These are phyloP conservation scores for Osmozyma mogii DNA, from an alignment of 805 yeast genomes.

Conservation along the genomic window DNA sequence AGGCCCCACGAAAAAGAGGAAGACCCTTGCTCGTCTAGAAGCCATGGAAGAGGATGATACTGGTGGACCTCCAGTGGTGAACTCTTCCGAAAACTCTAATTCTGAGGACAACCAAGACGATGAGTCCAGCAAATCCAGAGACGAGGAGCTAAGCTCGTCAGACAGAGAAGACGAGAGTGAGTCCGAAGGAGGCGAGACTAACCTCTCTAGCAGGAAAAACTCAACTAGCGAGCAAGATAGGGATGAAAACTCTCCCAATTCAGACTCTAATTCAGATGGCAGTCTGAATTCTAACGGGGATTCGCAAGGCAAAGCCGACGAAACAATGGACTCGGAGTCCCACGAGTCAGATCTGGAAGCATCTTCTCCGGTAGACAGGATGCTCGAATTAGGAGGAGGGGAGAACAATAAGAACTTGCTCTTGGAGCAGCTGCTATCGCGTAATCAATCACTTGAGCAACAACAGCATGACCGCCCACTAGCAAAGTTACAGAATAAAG, in stretches of 20 bases:
- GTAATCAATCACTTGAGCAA: slow-evolving; percentile 65
- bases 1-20: slow-evolving; percentile 59
- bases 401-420: slow-evolving; percentile 42
- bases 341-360: slow-evolving; percentile 4
- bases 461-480: slow-evolving; percentile 79
- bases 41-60: slow-evolving; percentile 22
- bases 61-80: slow-evolving; percentile 3
- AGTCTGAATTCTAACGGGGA: slow-evolving; percentile 3
- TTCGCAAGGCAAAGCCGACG: neutral
- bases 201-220: no score
- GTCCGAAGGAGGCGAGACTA: no score
- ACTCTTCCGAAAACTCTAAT: slow-evolving; percentile 4
- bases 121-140: slow-evolving; percentile 2
- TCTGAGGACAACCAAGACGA: neutral
- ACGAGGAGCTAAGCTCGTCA: neutral
- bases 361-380: slow-evolving; percentile 40
- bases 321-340: neutral
- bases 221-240: neutral
- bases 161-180: no score
- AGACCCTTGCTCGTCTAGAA: slow-evolving; percentile 49
- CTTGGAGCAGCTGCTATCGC: slow-evolving; percentile 50
- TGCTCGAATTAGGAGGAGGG: slow-evolving; percentile 42
- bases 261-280: slow-evolving; percentile 2
- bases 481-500: slow-evolving; percentile 70
- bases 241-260: neutral